Base-by-base conservation (phyloP, 495 filamentous ascomycete genomes). In the Lepraria neglecta region DNA sequence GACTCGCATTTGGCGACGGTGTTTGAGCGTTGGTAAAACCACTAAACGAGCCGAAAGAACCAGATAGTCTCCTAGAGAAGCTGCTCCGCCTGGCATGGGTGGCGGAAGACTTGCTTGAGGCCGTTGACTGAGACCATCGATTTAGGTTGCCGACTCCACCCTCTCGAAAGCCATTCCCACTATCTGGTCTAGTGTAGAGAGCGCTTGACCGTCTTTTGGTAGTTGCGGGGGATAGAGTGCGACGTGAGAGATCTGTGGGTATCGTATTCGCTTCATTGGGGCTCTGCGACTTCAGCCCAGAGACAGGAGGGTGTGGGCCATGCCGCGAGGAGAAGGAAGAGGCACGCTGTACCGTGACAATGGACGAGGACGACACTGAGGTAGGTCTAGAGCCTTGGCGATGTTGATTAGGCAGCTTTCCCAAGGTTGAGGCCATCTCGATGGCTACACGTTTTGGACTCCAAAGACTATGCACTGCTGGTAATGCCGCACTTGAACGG, bases 101-200 rank as follows among this genome's bases (percentile, higher is more conserved):
- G 4, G 78, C 73, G 44, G 87, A 87, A 35, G 78, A 73, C 51
- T 76, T 82, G 71, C 87, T 91, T 48, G 86, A 90, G 11, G 80
- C 69, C 24, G 90, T 89, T 4, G 87, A 90, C 31, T 86, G 82
- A 31, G 88, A 92, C 90, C 88, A 92, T 58, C 89, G 85, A 72
- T 92, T 90, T 68, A 90, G 78, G 61, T 85, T 90, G 38, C 82
- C 84, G 46, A 90, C 73, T 33, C 51, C 51, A 4, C 84, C 83
- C 67, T 89, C 87, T 67, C 77, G 80, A 60, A 85, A 72, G 57
- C 74, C 78, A 51, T 75, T 74, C 51, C 70, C 68, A 58, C 71
- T 75, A 30, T 75, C 70, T n/a, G 69, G 60, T 15, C 65, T 62
- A 28, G 17, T 61, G 48, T 69, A 65, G 27, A 63, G 52, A 38